Evolutionary conservation across 495 filamentous ascomycete species (phyloP).

Genomic region (Xylona heveae): DNA sequence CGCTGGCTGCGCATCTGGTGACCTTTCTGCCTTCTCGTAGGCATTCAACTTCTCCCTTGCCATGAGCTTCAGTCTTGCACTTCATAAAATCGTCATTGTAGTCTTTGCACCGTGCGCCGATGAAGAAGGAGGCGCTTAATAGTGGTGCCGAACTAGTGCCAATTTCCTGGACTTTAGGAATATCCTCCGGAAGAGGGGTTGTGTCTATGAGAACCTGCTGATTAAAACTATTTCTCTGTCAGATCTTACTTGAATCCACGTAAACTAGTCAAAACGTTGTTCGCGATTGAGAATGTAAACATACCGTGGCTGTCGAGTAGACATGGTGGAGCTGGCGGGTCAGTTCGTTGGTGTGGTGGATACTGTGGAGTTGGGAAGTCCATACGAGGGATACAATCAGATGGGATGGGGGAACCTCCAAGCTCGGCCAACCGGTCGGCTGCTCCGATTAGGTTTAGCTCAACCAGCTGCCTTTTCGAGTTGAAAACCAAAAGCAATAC

Average conservation of each 20-base stretch:
- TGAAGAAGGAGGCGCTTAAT: slow-evolving; percentile 85
- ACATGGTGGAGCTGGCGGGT: slow-evolving; percentile 12
- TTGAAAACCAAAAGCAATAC: slow-evolving; percentile 4
- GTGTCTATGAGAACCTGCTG: slow-evolving; percentile 84
- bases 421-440: no score
- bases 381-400: neutral
- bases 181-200: slow-evolving; percentile 75
- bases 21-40: slow-evolving; percentile 91
- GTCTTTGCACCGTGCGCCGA: slow-evolving; percentile 77
- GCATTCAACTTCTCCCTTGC: slow-evolving; percentile 81
- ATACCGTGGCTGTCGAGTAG: slow-evolving; percentile 19
- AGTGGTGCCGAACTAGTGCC: slow-evolving; percentile 82
- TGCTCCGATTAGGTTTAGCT: slow-evolving; percentile 3
- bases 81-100: slow-evolving; percentile 99
- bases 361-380: slow-evolving; percentile 2
- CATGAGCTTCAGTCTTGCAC: slow-evolving; percentile 83
- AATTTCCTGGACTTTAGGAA: slow-evolving; percentile 81
- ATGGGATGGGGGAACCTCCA: no score
- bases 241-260: slow-evolving; percentile 7
- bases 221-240: slow-evolving; percentile 51
- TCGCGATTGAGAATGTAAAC: neutral
- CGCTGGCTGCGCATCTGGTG: slow-evolving; percentile 84
- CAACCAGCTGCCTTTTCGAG: slow-evolving; percentile 6
- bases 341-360: neutral
- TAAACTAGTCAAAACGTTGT: slow-evolving; percentile 2